These are phyloP conservation scores for Teunomyces gatunensis DNA, from an alignment of 805 yeast species.

Conservation along the genomic window DNA sequence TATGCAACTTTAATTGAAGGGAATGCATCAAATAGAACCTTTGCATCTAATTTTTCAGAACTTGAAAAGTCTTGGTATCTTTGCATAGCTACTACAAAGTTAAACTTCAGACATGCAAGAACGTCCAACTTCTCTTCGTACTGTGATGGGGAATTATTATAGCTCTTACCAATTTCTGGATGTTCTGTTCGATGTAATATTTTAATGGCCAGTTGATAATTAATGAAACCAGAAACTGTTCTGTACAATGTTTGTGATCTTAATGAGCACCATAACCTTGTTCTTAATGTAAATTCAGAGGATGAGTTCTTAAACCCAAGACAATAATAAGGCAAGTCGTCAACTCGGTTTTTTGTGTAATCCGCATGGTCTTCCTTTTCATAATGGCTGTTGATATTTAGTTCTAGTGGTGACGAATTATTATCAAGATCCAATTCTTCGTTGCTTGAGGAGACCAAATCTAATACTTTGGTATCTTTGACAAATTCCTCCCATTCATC, in stretches of 20 bases:
- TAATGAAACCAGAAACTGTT: slow-evolving; percentile 81
- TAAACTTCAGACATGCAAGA: slow-evolving; percentile 76
- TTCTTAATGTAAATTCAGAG: slow-evolving; percentile 62
- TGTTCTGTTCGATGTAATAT: slow-evolving; percentile 67
- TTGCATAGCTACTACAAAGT: slow-evolving; percentile 85
- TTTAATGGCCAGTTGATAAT: slow-evolving; percentile 71
- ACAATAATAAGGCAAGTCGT: slow-evolving; percentile 68
- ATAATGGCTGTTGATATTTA: neutral
- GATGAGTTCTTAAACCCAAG: slow-evolving; percentile 70
- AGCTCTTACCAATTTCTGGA: slow-evolving; percentile 21
- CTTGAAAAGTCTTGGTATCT: slow-evolving; percentile 62
- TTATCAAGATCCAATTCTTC: neutral
- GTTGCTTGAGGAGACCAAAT: slow-evolving; percentile 6
- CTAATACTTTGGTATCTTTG: slow-evolving; percentile 59
- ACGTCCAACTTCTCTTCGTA: slow-evolving; percentile 20
- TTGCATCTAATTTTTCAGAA: slow-evolving; percentile 67
- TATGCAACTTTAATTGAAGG: slow-evolving; percentile 63
- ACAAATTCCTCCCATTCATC: slow-evolving; percentile 83
- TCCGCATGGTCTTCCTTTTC: slow-evolving; percentile 4
- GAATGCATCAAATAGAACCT: slow-evolving; percentile 63
- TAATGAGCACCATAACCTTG: slow-evolving; percentile 84
- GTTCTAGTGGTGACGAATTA: neutral
- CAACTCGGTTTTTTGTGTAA: slow-evolving; percentile 36
- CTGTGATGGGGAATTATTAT: neutral
- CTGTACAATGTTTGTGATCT: slow-evolving; percentile 82